Evolutionary conservation across 2,329 filamentous ascomycete species (phyloP), one percentile per base, ranked within the genome.

Genomic region (Erysiphe pulchra): DNA sequence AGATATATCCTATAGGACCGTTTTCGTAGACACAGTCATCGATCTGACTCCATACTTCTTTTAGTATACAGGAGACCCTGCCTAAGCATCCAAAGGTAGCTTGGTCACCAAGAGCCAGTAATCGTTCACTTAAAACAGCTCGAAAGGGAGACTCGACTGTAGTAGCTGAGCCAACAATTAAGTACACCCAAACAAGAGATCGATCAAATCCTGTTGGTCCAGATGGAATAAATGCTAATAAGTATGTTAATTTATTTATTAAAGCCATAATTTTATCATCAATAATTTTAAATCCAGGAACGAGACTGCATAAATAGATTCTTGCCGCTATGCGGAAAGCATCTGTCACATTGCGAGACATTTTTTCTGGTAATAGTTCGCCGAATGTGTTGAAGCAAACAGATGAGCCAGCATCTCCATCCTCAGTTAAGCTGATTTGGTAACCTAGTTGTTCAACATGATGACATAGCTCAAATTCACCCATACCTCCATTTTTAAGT

Each of bases 241-340:
- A 73, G 47, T 74, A 71, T 24, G 79, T 75, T 50, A 94, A 73
- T 55, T 82, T 81, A 49, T 80, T 72, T 38, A 94, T 74, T 20
- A 95, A 70, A 52, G 77, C 77, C 55, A 79, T 67, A 56, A 77
- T 86, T 59, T 77, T 83, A 9, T 68, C 66, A 55, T 90, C 78
- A 47, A 68, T 70, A 42, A 80, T 80, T 54, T 78, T 76, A 63
- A 87, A 90, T 47, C 85, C 85, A 0, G 87, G 87, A 0, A 95
- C 82, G 33, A 98, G 69, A 57, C 82, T 86, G 74, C 85, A 93
- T n/a, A 95, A 76, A 63, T 94, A 94, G 63, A 98, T 85, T 57
- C 87, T 80, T 2, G 87, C 86, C 2, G 87, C 87, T 46, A 92
- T 67, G 55, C 87, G 82, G 73, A 92, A 98, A 39, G 92, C 76